Evolutionary conservation across 768 basidiomycete species (phyloP), one percentile per base, ranked within the genome.

Genomic region (Clavulina sp.): DNA sequence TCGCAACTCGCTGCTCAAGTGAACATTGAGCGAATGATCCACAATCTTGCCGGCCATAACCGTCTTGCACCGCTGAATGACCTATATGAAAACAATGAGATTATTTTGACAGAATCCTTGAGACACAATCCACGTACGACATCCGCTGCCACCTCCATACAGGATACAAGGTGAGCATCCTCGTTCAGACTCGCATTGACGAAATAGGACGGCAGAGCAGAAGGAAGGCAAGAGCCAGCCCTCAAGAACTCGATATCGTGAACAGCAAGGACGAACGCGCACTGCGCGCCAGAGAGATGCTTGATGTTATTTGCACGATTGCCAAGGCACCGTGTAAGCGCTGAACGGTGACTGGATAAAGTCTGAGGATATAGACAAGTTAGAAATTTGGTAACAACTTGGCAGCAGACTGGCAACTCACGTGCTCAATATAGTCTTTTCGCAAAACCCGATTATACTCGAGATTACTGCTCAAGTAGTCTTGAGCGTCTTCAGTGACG

Each of bases 361-460:
- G 84, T 77, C 88, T 92, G 58, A 13, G 30, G n/a, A 48, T 3
- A 49, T 28, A 24, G 31, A 3, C 34, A 32, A 29, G 31, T n/a
- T n/a, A 13, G 9, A 29, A 41, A 53, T 21, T 13, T 13, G 21
- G 21, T 38, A 38, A 38, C 36, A n/a, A n/a, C n/a, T n/a, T n/a
- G n/a, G n/a, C n/a, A n/a, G 36, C 36, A 38, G 36, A 38, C 13
- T 13, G 24, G n/a, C 0, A 21, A 57, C 77, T 57, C 59, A 86
- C 87, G 32, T 75, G 80, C 56, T 78, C 72, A 0, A 79, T 78
- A 58, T 82, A 92, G 59, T 92, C 88, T 58, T 82, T 81, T 18
- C 91, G 72, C 48, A 97, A 75, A 28, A 91, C 81, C 3, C 88
- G 81, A 61, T 88, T 92, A 61, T 92, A 95, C 63, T 93, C 91